phyloP scores from a whole-genome alignment of 2,329 filamentous ascomycete species.

The Exophiala dermatitidis region DNA sequence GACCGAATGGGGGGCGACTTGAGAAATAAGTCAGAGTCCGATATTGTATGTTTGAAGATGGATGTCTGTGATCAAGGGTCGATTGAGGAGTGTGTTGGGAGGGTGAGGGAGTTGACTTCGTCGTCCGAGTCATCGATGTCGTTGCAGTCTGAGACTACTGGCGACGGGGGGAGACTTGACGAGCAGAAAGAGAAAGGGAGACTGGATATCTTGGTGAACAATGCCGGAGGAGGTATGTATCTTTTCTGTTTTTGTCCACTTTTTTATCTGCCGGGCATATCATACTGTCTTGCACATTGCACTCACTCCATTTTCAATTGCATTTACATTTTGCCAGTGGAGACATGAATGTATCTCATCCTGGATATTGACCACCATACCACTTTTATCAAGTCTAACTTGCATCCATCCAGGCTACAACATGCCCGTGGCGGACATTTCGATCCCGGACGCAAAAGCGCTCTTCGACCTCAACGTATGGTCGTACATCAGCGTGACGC shows the following conservation, averaged over 20 bases:
- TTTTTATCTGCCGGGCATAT: not conserved
- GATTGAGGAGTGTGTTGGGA: constrained; percentile 7
- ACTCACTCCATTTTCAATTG: not conserved
- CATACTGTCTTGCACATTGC: not conserved
- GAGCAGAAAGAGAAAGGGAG: not conserved
- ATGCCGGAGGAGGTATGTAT: constrained; percentile 36
- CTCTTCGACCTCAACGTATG: constrained; percentile 35
- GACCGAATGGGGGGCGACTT: constrained; percentile 28
- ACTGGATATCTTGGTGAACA: constrained; percentile 43
- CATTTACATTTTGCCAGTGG: no score
- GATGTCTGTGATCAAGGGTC: constrained; percentile 6
- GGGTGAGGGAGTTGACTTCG: constrained; percentile 11
- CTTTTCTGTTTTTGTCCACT: no score
- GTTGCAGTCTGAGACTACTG: not conserved
- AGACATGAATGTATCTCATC: no score
- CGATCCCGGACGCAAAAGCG: constrained; percentile 30
- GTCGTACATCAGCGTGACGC: constrained; percentile 31
- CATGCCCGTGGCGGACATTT: constrained; percentile 30
- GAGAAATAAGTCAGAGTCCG: no score
- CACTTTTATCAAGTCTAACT: not conserved
- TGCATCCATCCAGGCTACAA: constrained; percentile 10
- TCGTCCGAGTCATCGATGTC: constrained; percentile 4
- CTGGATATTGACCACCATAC: no score
- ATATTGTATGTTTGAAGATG: constrained; percentile 15
- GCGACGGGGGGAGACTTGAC: not conserved